Evolutionary conservation across 108 stramenopile species (phyloP).

Genomic region (Cyclotella sp.): DNA sequence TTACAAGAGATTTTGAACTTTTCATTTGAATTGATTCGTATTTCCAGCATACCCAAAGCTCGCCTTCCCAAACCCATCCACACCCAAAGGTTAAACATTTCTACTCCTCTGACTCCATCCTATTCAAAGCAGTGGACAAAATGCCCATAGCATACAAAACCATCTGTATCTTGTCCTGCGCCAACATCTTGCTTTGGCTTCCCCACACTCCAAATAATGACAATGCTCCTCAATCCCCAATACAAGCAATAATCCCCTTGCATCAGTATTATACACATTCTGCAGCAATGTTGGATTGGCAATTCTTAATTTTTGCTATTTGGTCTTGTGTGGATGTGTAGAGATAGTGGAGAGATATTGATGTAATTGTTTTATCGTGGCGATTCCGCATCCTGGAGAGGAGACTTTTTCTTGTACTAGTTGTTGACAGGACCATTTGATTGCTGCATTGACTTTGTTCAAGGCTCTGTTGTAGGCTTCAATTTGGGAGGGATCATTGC

Average conservation of each 20-base stretch:
- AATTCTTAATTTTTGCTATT: conserved; percentile 67
- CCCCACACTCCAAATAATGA: conserved; percentile 62
- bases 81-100: conserved; percentile 51
- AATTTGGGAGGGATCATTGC: neutral
- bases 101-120: too few relatives aligned
- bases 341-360: conserved; percentile 69
- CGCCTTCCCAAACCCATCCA: conserved; percentile 73
- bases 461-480: neutral
- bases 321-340: conserved; percentile 54
- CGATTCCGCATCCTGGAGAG: conserved; percentile 31
- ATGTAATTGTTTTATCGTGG: conserved; percentile 36
- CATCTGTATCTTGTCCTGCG: conserved; percentile 56
- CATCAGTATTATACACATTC: conserved; percentile 65
- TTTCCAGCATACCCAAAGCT: conserved; percentile 51
- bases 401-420: conserved; percentile 45
- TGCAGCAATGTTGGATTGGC: conserved; percentile 49
- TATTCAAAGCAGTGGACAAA: conserved; percentile 43
- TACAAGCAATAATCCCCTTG: conserved; percentile 55
- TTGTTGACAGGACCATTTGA: conserved; percentile 66
- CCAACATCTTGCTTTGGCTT: conserved; percentile 23
- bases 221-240: conserved; percentile 67
- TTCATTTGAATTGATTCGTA: conserved; percentile 20
- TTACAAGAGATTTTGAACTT: too few relatives aligned
- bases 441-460: conserved; percentile 33
- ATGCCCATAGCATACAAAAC: conserved; percentile 48